Base-by-base conservation (phyloP, 2,329 filamentous ascomycete genomes). In the Cytospora piceicola region DNA sequence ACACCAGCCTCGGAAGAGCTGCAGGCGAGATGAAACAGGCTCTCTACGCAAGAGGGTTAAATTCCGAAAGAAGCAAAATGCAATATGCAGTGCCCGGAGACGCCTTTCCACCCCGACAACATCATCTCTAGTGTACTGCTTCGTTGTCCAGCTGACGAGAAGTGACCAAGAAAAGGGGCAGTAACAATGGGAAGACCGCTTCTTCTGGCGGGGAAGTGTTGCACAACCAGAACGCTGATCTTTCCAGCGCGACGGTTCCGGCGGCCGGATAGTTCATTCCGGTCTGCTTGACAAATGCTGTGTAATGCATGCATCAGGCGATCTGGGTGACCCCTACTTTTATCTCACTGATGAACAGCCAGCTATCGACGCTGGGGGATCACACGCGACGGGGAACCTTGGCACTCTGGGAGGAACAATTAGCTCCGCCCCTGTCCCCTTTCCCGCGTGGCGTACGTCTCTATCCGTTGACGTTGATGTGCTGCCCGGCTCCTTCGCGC, bases 21-120 rank as follows among this genome's bases (percentile, higher is more conserved):
- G 63, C 66, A 67, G 58, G 62, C 64, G 62, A 62, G 54, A 67
- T 65, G 66, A 67, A 62, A 65, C 63, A 54, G 32, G 49, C 30
- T 57, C 32, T 30, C 60, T 32, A 27, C 46, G n/a, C n/a, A 49
- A 36, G 61, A 56, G 66, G 62, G 58, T 54, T 61, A 60, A 61
- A 49, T 65, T 58, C 58, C 58, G 27, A 42, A 61, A 55, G 53
- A 55, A 56, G 46, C 55, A 60, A 61, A 4, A 53, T 34, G 52
- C 29, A 29, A 29, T 49, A 17, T 32, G 46, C 22, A 53, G 60
- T 39, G 53, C 49, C 36, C 30, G 20, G 29, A 24, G 36, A 49
- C 46, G n/a, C 46, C 46, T 49, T 24, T 36, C 34, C 46, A 24
- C 24, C n/a, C 9, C 46, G 46, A 24, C 46, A 49, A 22, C 3